Evolutionary conservation across 208 protist species (phyloP), one percentile per base, ranked within the genome.

Genomic region (Wallacemonas sp.): DNA sequence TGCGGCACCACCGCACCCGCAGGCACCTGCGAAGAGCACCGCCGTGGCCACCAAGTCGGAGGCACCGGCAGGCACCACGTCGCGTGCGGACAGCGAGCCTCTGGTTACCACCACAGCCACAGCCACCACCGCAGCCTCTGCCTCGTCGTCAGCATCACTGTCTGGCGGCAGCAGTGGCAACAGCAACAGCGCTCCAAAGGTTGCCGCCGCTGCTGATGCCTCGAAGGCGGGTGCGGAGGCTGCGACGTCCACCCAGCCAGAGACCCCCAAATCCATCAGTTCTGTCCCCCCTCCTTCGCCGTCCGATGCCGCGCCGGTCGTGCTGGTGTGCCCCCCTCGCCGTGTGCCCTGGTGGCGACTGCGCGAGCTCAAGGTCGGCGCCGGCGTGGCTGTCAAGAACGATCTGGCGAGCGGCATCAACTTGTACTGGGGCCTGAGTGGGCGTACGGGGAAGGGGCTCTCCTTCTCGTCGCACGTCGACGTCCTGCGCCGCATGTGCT

Each of bases 381-480:
- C 70, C 1, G 88, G 88, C 4, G 46, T 91, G 0, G 69, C 85
- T 27, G 67, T 84, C 52, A 90, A 88, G 65, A 87, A 92, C 55
- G 85, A 90, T 36, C 60, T 87, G 23, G 75, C 74, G 9, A 87
- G 78, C 33, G 88, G 84, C 33, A 80, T 90, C 23, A 94, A 94
- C 69, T 60, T 92, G 3, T 91, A 88, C 73, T 87, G 74, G 75
- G 88, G 88, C 21, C 69, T 69, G 34, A 83, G 74, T 38, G 68
- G 44, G 36, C 76, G 83, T 43, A 61, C 78, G 30, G 85, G 81
- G 39, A 60, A 74, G 19, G 74, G 77, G 6, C 60, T 83, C 21
- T 62, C 68, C 32, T 58, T 92, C 48, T 85, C 82, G 0, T 63
- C 71, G 1, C 85, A 94, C 69, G 71, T 94, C 0, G 88, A 94